These are phyloP conservation scores for Xylaria curta DNA, from an alignment of 495 filamentous ascomycete genomes.

Conservation along the genomic window DNA sequence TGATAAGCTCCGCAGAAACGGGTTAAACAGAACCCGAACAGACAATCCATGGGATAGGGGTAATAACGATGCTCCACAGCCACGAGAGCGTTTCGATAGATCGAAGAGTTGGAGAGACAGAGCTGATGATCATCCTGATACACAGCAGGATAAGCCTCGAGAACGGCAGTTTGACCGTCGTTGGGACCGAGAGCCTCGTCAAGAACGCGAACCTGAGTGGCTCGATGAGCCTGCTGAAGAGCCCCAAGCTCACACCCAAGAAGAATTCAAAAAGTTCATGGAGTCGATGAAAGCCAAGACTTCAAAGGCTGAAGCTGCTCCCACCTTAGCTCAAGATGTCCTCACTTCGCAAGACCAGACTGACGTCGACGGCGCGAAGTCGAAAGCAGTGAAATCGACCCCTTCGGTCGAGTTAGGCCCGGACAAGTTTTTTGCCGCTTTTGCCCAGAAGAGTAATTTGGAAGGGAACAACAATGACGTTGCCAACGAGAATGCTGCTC, in stretches of 20 bases:
- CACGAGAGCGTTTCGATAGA: constrained; percentile 62
- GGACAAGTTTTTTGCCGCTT: constrained; percentile 83
- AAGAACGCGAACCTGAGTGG: constrained; percentile 87
- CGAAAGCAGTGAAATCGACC: constrained; percentile 54
- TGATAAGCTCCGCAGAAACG: constrained; percentile 64
- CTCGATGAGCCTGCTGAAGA: constrained; percentile 78
- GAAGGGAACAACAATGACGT: constrained; percentile 46
- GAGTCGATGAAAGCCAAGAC: constrained; percentile 80
- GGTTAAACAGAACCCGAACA: constrained; percentile 48
- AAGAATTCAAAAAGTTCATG: constrained; percentile 96
- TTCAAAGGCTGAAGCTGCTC: constrained; percentile 38
- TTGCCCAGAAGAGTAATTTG: constrained; percentile 52
- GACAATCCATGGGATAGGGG: constrained; percentile 53
- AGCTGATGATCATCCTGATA: constrained; percentile 52
- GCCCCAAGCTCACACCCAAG: constrained; percentile 76
- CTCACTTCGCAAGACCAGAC: constrained; percentile 30
- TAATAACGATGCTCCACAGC: constrained; percentile 44
- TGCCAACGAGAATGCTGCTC: constrained; percentile 47
- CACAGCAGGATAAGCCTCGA: constrained; percentile 49
- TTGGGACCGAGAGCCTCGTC: constrained; percentile 65
- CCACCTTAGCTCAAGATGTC: constrained; percentile 41
- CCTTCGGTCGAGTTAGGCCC: constrained; percentile 68
- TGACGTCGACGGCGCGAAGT: constrained; percentile 35
- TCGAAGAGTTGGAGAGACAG: constrained; percentile 73
- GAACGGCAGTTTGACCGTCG: constrained; percentile 55